These are phyloP conservation scores for Tuber aestivum DNA, from an alignment of 495 filamentous ascomycete genomes.

Conservation along the genomic window DNA sequence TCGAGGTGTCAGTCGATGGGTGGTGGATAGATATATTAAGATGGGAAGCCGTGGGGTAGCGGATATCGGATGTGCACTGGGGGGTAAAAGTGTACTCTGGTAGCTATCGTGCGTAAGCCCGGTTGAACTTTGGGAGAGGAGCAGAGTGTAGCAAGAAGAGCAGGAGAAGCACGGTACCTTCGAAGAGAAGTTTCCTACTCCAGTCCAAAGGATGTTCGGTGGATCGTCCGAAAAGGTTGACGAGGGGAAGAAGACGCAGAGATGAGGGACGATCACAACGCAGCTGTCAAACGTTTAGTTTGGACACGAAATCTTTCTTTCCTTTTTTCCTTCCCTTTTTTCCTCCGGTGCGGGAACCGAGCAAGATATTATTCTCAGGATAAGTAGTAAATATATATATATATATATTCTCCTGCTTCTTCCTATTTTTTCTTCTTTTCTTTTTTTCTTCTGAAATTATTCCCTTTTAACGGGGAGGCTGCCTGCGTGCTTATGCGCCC, in stretches of 20 bases:
- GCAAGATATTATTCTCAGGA: conserved; percentile 21
- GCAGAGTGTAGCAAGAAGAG: conserved; percentile 28
- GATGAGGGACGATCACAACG: conserved; percentile 29
- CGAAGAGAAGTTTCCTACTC: conserved; percentile 19
- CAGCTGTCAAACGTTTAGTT: conserved; percentile 18
- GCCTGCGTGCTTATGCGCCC: conserved; percentile 5
- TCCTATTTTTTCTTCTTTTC: neutral
- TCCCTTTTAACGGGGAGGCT: conserved; percentile 14
- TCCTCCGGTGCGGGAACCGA: conserved; percentile 14
- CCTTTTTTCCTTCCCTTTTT: neutral
- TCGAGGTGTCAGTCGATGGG: conserved; percentile 1
- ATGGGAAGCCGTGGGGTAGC: neutral
- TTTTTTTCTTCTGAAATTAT: conserved; percentile 22
- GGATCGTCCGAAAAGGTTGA: conserved; percentile 35
- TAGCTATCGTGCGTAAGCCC: conserved; percentile 1
- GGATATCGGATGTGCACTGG: neutral
- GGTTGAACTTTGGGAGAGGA: conserved; percentile 14
- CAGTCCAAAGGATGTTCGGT: conserved; percentile 29
- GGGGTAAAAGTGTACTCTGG: neutral
- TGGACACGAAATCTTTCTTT: conserved; percentile 16
- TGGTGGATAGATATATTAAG: conserved; percentile 3
- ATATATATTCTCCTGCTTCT: neutral
- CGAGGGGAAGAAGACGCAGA: conserved; percentile 27
- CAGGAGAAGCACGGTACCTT: conserved; percentile 19
- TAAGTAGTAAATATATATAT: conserved; percentile 20